These are phyloP conservation scores for Phyllosticta citribraziliensis DNA, from an alignment of 2,329 filamentous ascomycete genomes.

Conservation along the genomic window DNA sequence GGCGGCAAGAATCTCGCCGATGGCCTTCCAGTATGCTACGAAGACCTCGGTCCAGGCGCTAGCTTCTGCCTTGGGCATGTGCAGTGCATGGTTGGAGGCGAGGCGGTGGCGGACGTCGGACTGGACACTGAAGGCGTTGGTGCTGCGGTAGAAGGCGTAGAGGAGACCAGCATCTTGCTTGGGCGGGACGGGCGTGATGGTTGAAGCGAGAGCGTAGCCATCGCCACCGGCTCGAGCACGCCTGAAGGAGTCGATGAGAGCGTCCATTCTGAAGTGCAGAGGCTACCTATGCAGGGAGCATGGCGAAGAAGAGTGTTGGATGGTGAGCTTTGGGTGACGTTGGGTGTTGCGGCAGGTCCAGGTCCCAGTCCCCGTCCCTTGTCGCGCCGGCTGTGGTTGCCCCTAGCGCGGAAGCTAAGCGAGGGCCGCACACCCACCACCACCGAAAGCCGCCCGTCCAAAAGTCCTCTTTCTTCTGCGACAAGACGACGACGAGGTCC, in stretches of 20 bases:
- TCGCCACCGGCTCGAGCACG: constrained; percentile 54
- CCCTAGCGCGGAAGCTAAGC: constrained; percentile 9
- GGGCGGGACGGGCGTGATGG: constrained; percentile 62
- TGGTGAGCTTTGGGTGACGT: not conserved
- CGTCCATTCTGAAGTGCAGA: not conserved
- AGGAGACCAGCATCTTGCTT: constrained; percentile 54
- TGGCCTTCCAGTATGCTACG: constrained; percentile 70
- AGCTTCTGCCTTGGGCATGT: constrained; percentile 56
- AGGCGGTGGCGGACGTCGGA: constrained; percentile 62
- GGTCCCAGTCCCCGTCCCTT: not conserved
- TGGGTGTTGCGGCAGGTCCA: not conserved
- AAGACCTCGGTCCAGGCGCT: constrained; percentile 85
- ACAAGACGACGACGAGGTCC: constrained; percentile 12
- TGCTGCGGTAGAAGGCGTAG: constrained; percentile 59
- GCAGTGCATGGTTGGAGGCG: constrained; percentile 44
- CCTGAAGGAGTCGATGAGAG: constrained; percentile 62
- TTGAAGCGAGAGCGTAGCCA: constrained; percentile 64
- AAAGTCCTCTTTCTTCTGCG: constrained; percentile 17
- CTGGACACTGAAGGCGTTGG: constrained; percentile 55
- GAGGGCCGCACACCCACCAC: constrained; percentile 8
- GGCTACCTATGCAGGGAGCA: not conserved
- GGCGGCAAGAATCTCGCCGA: constrained; percentile 60
- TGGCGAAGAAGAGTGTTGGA: not conserved
- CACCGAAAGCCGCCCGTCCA: constrained; percentile 11
- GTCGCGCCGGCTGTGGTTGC: constrained; percentile 9